Conservation (phyloP, 352 stramenopile species). For the Globisporangium paddicum region DNA sequence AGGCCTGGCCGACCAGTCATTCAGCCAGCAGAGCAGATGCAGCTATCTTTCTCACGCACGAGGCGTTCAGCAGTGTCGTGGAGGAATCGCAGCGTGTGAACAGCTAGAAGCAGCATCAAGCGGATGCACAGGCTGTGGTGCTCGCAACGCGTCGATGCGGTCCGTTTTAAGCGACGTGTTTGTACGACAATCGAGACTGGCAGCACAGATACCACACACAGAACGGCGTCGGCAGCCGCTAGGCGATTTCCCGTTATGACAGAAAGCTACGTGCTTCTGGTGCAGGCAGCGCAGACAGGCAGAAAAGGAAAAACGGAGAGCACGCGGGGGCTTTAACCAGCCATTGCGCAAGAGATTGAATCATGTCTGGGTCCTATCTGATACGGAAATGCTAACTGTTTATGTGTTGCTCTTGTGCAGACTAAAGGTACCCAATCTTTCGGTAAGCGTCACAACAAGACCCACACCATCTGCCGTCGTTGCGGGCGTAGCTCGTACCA, state of each 20-base stretch:
- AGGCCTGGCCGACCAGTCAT: neutral
- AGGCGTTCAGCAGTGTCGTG: neutral
- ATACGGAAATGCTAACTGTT: neutral
- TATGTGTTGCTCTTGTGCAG: conserved; percentile 50
- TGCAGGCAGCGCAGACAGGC: neutral
- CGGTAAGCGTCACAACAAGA: conserved; percentile 99
- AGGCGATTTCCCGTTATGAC: neutral
- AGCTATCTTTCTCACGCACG: neutral
- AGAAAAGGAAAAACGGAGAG: neutral
- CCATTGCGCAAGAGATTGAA: neutral
- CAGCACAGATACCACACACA: neutral
- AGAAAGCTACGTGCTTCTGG: neutral
- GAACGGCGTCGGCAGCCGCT: neutral
- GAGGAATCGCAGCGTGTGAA: neutral
- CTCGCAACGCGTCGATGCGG: neutral
- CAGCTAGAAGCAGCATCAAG: neutral
- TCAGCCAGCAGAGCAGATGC: neutral
- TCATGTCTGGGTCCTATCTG: neutral
- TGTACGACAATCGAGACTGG: neutral
- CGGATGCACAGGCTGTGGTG: neutral
- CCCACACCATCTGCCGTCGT: conserved; percentile 98
- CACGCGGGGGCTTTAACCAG: neutral
- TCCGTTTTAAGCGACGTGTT: neutral
- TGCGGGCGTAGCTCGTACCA: conserved; percentile 99
- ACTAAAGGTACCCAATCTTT: conserved; percentile 99